Base-by-base conservation (phyloP, 176 grass and related monocot species). In the Triticum urartu region DNA sequence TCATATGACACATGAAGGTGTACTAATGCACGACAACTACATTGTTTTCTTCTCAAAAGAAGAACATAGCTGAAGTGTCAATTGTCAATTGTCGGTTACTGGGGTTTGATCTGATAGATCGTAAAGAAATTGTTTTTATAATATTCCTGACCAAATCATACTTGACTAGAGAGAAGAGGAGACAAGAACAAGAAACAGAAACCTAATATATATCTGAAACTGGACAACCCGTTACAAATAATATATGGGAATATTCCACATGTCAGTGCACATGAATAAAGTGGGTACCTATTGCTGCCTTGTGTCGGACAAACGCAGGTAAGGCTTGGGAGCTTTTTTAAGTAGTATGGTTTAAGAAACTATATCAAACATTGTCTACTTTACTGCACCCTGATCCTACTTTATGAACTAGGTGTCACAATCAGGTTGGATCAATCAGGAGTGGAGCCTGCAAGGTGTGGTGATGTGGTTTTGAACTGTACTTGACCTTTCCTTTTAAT, bases 41-140 rank as follows among this genome's bases (percentile, higher is more conserved):
- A 50, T 9, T 80, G 34, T 67, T 85, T 80, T 43, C 82, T 85
- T 89, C 39, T 79, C 13, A 32, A 40, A 7, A 32, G 56, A 89
- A 84, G 65, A 75, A 59, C 26, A 20, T 42, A 68, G 11, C 60
- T 81, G 83, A 47, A 21, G 17, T 75, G 78, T 75, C 45, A 66
- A 68, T 54, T 58, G n/a, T 84, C n/a, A 64, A 50, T 38, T 24
- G n/a, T 85, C 24, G 56, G 40, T 40, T 26, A 34, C 45, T 67
- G 40, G 35, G 32, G 35, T 74, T 81, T 42, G n/a, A 66, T 67
- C 45, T 66, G 40, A 66, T 75, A 33, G 18, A 75, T 81, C 25
- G 28, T 79, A n/a, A 35, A 42, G 12, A 45, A n/a, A 48, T 64
- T 30, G 11, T 79, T 48, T 33, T 60, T 75, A 81, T 78, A 62